phyloP scores from a whole-genome alignment of 2,329 filamentous ascomycete genomes.

The Apiospora aurea region DNA sequence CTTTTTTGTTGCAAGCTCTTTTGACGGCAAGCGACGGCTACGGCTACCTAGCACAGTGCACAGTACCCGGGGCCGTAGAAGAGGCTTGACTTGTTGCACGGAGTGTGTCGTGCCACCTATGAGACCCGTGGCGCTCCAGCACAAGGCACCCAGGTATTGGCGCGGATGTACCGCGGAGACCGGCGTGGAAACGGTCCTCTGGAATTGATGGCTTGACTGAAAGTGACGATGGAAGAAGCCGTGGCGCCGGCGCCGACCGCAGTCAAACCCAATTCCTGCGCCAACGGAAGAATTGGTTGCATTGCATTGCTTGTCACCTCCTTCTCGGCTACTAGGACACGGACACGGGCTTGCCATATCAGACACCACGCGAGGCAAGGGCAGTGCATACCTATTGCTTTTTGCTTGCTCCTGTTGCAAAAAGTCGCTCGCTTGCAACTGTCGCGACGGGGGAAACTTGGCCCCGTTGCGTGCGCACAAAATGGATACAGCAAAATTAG shows the following conservation, averaged over 20 bases:
- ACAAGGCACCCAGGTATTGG: neutral
- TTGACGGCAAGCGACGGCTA: too few species aligned
- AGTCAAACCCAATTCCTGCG: neutral
- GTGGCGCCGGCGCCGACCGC: slow-evolving; percentile 15
- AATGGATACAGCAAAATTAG: neutral
- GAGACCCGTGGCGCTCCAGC: slow-evolving; percentile 19
- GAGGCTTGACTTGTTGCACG: slow-evolving; percentile 8
- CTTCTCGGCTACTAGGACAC: neutral
- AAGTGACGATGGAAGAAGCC: neutral
- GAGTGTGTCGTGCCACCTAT: slow-evolving; percentile 13
- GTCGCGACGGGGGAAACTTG: neutral
- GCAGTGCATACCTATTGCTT: neutral
- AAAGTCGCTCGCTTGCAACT: neutral
- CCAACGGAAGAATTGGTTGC: slow-evolving; percentile 11
- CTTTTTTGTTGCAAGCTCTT: slow-evolving; percentile 26
- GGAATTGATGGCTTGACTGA: slow-evolving; percentile 10
- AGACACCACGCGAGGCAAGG: neutral
- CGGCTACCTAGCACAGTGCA: neutral
- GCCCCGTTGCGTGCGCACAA: neutral
- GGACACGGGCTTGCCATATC: neutral
- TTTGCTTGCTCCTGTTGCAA: neutral
- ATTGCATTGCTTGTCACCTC: slow-evolving; percentile 15
- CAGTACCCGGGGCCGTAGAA: neutral
- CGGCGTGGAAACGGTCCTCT: slow-evolving; percentile 10
- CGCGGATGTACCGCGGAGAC: slow-evolving; percentile 6